A percentile compares a stretch with the other conserved stretches of the same genome.
Evolutionary conservation across 495 filamentous ascomycete genomes (phyloP).

Genomic region (Amorphotheca resinae): DNA sequence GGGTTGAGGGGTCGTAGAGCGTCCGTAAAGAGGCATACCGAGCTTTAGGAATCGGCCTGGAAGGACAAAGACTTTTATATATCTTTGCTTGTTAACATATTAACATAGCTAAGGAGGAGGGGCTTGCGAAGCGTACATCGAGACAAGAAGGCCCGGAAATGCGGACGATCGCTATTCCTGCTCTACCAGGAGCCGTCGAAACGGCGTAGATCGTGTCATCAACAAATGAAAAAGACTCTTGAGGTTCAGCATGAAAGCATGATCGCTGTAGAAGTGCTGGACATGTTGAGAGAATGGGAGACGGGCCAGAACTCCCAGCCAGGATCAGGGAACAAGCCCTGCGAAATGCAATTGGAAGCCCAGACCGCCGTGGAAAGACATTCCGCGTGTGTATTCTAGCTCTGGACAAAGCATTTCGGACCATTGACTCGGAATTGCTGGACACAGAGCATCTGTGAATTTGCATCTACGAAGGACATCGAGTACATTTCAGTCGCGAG

Average conservation of each 20-base stretch:
- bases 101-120: background rate
- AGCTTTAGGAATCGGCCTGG: slow-evolving; percentile 47
- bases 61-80: slow-evolving; percentile 64
- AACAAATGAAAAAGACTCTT: background rate
- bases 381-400: background rate
- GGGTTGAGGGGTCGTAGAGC: slow-evolving; percentile 48
- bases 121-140: slow-evolving; percentile 40
- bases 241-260: background rate
- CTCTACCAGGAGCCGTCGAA: slow-evolving; percentile 73
- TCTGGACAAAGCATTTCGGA: slow-evolving; percentile 7
- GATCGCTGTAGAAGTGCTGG: background rate
- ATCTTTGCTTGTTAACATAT: slow-evolving; percentile 38
- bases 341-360: background rate
- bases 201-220: slow-evolving; percentile 79
- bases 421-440: slow-evolving; percentile 7
- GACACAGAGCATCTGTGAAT: background rate
- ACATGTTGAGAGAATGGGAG: background rate
- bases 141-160: slow-evolving; percentile 70
- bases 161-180: slow-evolving; percentile 85
- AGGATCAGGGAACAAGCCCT: background rate
- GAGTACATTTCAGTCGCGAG: too few species aligned
- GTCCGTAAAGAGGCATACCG: slow-evolving; percentile 68
- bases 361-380: background rate
- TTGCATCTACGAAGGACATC: too few species aligned
- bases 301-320: background rate